Evolutionary conservation across 306 rosid genomes (phyloP).

Genomic region (Quercus engelmannii): DNA sequence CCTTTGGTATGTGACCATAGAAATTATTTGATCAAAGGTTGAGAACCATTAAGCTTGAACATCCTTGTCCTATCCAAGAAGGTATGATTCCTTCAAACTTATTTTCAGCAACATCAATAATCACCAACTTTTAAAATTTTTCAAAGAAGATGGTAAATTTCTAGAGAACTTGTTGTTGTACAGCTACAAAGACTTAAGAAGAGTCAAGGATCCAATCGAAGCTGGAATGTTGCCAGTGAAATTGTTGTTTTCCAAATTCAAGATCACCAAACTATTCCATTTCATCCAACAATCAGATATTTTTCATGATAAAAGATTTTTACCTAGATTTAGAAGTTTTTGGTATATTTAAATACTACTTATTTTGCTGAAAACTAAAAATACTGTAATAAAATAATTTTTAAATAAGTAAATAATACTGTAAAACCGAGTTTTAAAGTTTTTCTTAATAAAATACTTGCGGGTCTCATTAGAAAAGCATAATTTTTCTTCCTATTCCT

Average conservation of each 20-base stretch:
- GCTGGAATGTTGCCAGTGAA: constrained; percentile 21
- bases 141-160: constrained; percentile 5
- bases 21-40: constrained; percentile 9
- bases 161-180: constrained; percentile 17
- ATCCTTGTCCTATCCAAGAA: background rate
- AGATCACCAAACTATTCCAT: background rate
- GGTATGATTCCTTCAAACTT: constrained; percentile 15
- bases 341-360: accelerated
- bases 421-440: accelerated
- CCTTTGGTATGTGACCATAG: background rate
- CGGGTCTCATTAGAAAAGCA: accelerated
- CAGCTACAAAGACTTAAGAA: constrained; percentile 8
- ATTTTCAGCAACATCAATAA: constrained; percentile 4
- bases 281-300: constrained; percentile 13
- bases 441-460: too few species aligned
- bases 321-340: background rate
- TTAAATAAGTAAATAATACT: too few species aligned
- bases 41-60: background rate
- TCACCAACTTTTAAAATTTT: background rate
- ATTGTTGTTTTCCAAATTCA: constrained; percentile 16
- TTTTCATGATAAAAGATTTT: constrained; percentile 2
- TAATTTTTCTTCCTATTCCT: too few species aligned
- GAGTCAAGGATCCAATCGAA: constrained; percentile 14
- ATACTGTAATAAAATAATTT: too few species aligned
- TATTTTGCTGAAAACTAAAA: too few species aligned